phyloP scores from a whole-genome alignment of 306 rosid species.

The Quercus aquifolioides region DNA sequence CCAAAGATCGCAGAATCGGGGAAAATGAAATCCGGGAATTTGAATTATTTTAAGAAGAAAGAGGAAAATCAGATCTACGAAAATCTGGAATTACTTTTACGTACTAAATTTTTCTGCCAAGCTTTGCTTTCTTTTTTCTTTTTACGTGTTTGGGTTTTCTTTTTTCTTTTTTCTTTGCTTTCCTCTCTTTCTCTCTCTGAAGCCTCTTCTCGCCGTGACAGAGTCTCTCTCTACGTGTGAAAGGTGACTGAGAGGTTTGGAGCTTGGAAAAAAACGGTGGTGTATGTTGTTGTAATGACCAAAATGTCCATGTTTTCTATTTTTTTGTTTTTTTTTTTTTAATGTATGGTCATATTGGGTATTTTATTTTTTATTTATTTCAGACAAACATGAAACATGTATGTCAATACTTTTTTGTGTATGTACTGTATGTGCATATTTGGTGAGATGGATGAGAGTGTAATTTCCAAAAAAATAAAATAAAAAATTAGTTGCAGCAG shows the following conservation, averaged over 20 bases:
- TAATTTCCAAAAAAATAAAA: too few relatives aligned
- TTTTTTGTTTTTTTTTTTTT: too few relatives aligned
- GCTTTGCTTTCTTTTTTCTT: not conserved
- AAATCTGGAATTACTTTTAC: not conserved
- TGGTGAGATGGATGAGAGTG: too few relatives aligned
- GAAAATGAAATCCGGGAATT: not conserved
- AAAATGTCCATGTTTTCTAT: not conserved
- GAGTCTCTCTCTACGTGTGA: not conserved
- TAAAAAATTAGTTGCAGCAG: too few relatives aligned
- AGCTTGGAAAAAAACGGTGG: not conserved
- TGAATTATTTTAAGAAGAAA: not conserved
- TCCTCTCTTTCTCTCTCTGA: not conserved
- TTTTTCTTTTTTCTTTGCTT: not conserved
- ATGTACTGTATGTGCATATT: too few relatives aligned
- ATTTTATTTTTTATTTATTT: not conserved
- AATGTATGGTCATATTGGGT: not conserved
- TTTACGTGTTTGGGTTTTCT: not conserved
- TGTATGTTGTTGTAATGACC: not conserved
- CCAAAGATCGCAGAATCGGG: not conserved
- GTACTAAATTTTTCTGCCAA: not conserved
- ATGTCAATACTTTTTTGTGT: too few relatives aligned
- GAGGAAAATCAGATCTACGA: constrained; percentile 21
- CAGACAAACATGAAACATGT: too few relatives aligned
- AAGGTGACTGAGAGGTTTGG: not conserved
- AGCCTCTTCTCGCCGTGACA: not conserved